Evolutionary conservation across 352 stramenopile genomes (phyloP), one percentile per base, ranked within the genome.

Genomic region (Phytophthora vignae): DNA sequence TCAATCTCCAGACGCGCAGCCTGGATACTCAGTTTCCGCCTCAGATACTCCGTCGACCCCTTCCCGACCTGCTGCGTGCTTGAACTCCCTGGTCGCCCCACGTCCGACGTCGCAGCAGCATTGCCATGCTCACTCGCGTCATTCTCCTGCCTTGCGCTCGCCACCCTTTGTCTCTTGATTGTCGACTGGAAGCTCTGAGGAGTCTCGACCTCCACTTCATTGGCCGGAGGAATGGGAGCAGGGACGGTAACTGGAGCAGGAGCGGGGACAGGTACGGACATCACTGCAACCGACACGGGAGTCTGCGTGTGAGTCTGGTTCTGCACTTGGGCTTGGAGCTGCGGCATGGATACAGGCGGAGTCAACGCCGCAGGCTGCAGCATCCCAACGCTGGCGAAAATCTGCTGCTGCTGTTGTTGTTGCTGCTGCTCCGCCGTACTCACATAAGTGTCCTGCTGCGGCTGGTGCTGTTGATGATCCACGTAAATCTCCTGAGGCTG

Each of bases 1-100:
- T 88, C 71, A 60, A 87, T 76, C 62, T 88, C 78, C 0, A 88
- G 29, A 40, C 69, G 71, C 25, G 81, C 78, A 50, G 71, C 79
- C 33, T 87, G 70, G 27, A 88, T 69, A 21, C 64, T 71, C 53
- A 87, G 29, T 29, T 86, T 82, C 27, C 79, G 69, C 49, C 62
- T 73, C 56, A 78, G 60, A 71, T 85, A 85, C 55, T 87, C 78
- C 10, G 60, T 79, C 19, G 66, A 68, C 42, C 63, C 62, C 36
- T 72, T 64, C 25, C 22, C 49, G 55, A 14, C 29, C 9, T 65
- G 61, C n/a, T 74, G 62, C 19, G 25, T 33, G 7, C 11, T 55
- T 14, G 40, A 53, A 52, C 22, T 31, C 27, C 7, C 25, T 12
- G 12, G 22, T 12, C 22, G 64, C 33, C 60, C 42, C 29, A 17